Evolutionary conservation across 768 basidiomycete species (phyloP).

Genomic region (Lactarius deliciosus): DNA sequence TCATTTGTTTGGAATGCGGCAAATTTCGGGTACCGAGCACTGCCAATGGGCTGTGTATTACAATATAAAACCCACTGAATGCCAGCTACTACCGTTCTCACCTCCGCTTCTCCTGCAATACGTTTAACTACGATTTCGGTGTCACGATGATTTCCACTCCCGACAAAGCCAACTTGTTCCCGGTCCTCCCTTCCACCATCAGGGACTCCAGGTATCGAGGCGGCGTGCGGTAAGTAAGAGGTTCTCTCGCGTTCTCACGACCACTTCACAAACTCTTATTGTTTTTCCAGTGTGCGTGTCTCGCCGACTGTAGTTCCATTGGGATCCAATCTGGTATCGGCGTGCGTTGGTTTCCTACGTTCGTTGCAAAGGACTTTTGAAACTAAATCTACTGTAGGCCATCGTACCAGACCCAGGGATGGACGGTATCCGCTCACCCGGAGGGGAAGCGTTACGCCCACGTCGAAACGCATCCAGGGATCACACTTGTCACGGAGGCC

Average conservation of each 20-base stretch:
- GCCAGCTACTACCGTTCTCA: no score
- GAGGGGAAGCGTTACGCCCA: conserved; percentile 4
- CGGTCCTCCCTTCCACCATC: background rate
- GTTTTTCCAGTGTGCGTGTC: background rate
- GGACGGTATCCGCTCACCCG: conserved; percentile 2
- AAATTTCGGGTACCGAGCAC: no score
- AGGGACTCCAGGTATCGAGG: background rate
- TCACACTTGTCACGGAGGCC: conserved; percentile 2
- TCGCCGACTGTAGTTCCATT: background rate
- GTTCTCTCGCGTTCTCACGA: background rate
- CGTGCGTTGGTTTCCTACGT: background rate
- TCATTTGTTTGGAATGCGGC: no score
- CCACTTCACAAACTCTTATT: background rate
- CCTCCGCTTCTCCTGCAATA: no score
- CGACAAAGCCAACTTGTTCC: background rate
- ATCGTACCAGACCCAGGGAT: background rate
- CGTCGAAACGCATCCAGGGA: background rate
- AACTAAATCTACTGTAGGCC: background rate
- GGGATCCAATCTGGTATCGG: background rate
- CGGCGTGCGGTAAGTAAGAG: background rate
- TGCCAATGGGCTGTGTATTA: no score
- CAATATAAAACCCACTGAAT: no score
- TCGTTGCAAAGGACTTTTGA: background rate
- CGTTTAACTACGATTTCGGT: no score
- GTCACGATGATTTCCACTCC: background rate